A percentile compares a stretch with the other conserved stretches of the same genome.
phyloP scores from a whole-genome alignment of 2,329 filamentous ascomycete genomes.

The Albifimbria verrucaria region DNA sequence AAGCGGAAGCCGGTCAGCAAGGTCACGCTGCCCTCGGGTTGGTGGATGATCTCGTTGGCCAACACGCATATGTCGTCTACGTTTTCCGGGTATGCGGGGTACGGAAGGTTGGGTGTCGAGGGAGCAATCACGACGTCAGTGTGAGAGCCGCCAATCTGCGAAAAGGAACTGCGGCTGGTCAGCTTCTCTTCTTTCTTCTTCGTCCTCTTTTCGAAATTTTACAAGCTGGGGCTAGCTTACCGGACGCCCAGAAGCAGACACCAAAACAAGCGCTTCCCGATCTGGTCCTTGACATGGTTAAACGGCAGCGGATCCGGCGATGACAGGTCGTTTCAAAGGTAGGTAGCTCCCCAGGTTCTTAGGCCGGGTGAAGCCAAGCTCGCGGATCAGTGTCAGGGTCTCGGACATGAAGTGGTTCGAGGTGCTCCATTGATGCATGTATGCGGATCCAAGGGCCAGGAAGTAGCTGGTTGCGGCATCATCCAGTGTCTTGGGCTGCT shows the following conservation, averaged over 20 bases:
- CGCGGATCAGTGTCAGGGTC: constrained; percentile 64
- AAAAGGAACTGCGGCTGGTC: constrained; percentile 57
- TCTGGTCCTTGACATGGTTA: constrained; percentile 69
- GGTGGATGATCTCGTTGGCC: constrained; percentile 64
- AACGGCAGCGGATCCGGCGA: constrained; percentile 45
- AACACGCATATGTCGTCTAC: constrained; percentile 82
- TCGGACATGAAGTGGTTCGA: constrained; percentile 71
- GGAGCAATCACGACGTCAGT: constrained; percentile 73
- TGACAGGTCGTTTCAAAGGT: constrained; percentile 36
- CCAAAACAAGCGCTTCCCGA: constrained; percentile 81
- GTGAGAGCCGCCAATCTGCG: constrained; percentile 70
- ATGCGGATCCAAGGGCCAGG: constrained; percentile 62
- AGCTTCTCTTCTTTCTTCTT: constrained; percentile 9
- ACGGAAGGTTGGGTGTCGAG: constrained; percentile 69
- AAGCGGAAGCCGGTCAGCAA: constrained; percentile 78
- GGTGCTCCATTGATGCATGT: constrained; percentile 65
- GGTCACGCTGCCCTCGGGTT: constrained; percentile 65
- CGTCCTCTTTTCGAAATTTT: too few relatives aligned
- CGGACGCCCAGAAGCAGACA: constrained; percentile 72
- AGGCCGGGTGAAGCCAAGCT: constrained; percentile 62
- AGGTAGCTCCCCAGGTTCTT: constrained; percentile 37
- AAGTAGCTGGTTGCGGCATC: constrained; percentile 74
- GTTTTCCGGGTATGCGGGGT: constrained; percentile 76
- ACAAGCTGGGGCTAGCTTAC: constrained; percentile 41
- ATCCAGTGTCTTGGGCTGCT: constrained; percentile 46